Base-by-base conservation (phyloP, 768 basidiomycete species). In the Tylopilus sp. region DNA sequence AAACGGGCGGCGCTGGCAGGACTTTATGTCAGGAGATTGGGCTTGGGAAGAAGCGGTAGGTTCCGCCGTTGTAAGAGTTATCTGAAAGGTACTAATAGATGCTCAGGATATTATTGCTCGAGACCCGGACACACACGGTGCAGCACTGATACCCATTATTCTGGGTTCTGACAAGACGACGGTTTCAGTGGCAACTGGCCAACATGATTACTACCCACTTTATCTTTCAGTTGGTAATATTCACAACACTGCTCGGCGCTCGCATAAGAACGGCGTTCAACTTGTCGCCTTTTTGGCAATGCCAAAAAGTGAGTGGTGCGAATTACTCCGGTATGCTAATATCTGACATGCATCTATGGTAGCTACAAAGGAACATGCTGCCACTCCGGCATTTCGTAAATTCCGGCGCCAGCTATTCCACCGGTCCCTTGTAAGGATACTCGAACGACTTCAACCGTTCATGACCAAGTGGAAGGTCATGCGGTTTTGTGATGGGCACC, bases 261-360 rank as follows among this genome's bases (percentile, higher is more conserved):
- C 38, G 5, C 46, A 59, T 22, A 2, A 24, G 4, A 40, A 54
- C 11, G 28, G 34, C 0, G 5, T 59, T 0, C 10, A 19, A 2
- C 21, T 59, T 0, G 51, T 59, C 12, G 30, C 5, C 0, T 59
- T 59, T 9, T 19, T 53, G 0, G 55, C 49, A 1, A 53, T 43
- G 13, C 49, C 45, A 0, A 59, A 56, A 41, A 40, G 58, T 57
- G 40, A n/a, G n/a, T n/a, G n/a, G n/a, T n/a, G n/a, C n/a, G n/a
- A n/a, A n/a, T n/a, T n/a, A n/a, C n/a, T n/a, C n/a, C 3, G 55
- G 52, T 51, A 12, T 33, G 11, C n/a, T 41, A 9, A 21, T 21
- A n/a, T 25, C 30, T 22, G 5, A 19, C 7, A 8, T 30, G 11
- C n/a, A 11, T 21, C 21, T 16, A 9, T 48, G 17, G 14, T 24